phyloP scores from a whole-genome alignment of 1,139 yeast species.

The Hyphopichia burtonii region DNA sequence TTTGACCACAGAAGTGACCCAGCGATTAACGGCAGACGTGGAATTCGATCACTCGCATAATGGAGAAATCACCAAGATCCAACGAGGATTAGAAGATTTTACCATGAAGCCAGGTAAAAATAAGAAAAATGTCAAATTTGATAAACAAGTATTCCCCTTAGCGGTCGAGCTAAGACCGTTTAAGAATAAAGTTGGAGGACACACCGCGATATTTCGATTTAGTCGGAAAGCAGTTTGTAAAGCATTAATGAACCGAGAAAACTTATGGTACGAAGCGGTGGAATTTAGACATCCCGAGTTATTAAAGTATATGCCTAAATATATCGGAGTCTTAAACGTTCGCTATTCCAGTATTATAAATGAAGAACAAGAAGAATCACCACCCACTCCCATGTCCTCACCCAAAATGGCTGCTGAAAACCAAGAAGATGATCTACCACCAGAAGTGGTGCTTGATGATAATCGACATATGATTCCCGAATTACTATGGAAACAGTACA shows the following conservation, averaged over 20 bases:
- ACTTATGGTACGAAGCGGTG: constrained; percentile 85
- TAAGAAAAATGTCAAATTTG: constrained; percentile 7
- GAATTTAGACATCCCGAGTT: constrained; percentile 76
- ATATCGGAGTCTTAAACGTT: constrained; percentile 91
- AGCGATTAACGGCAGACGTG: constrained; percentile 37
- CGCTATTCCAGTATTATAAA: constrained; percentile 60
- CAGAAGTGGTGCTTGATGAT: constrained; percentile 85
- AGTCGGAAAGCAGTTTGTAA: constrained; percentile 95
- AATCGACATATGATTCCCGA: constrained; percentile 88
- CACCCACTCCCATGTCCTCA: constrained; percentile 1
- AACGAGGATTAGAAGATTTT: constrained; percentile 6
- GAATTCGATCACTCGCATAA: constrained; percentile 34
- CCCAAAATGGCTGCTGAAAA: neutral
- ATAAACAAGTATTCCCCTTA: constrained; percentile 44
- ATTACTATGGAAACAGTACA: constrained; percentile 62
- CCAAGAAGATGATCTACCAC: constrained; percentile 35
- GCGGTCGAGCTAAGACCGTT: constrained; percentile 88
- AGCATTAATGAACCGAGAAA: constrained; percentile 85
- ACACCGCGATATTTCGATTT: constrained; percentile 92
- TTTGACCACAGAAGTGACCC: constrained; percentile 18
- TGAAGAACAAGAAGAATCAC: constrained; percentile 19
- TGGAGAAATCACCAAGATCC: constrained; percentile 31
- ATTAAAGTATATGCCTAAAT: constrained; percentile 83
- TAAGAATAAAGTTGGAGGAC: constrained; percentile 95
- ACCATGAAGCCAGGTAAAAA: neutral